phyloP scores from a whole-genome alignment of 129 eudicot species.

The Centella asiatica region DNA sequence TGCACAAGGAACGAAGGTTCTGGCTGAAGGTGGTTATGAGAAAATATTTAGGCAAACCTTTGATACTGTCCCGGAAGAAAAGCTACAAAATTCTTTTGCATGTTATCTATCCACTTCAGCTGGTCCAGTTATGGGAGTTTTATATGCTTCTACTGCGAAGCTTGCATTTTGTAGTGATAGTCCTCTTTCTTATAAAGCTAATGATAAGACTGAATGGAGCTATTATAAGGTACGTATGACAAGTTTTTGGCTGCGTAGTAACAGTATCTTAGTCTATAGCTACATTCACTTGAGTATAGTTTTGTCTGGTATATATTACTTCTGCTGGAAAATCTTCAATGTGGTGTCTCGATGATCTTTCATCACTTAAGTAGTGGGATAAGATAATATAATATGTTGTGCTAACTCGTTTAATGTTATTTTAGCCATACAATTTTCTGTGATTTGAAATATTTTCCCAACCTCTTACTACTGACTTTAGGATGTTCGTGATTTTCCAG shows the following conservation, averaged over 20 bases:
- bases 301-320: not conserved
- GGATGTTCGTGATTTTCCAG: too few species aligned
- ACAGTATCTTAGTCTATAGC: not conserved
- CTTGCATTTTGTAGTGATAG: conserved; percentile 88
- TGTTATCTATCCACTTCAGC: conserved; percentile 93
- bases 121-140: conserved; percentile 85
- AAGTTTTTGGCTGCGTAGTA: not conserved
- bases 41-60: conserved; percentile 82
- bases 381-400: too few species aligned
- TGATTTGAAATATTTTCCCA: too few species aligned
- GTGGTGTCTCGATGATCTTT: too few species aligned
- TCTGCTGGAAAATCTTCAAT: not conserved
- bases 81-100: conserved; percentile 66
- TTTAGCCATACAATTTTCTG: too few species aligned
- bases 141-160: conserved; percentile 72
- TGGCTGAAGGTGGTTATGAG: conserved; percentile 95
- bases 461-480: too few species aligned
- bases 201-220: conserved; percentile 81
- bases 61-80: conserved; percentile 85
- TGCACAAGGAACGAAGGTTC: conserved; percentile 89
- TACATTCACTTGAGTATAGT: not conserved
- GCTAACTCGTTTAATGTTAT: too few species aligned
- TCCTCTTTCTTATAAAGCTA: conserved; percentile 65
- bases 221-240: conserved; percentile 66
- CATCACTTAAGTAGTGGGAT: not conserved